Evolutionary conservation across 2,329 filamentous ascomycete species (phyloP).

Genomic region (Juglanconis sp.): DNA sequence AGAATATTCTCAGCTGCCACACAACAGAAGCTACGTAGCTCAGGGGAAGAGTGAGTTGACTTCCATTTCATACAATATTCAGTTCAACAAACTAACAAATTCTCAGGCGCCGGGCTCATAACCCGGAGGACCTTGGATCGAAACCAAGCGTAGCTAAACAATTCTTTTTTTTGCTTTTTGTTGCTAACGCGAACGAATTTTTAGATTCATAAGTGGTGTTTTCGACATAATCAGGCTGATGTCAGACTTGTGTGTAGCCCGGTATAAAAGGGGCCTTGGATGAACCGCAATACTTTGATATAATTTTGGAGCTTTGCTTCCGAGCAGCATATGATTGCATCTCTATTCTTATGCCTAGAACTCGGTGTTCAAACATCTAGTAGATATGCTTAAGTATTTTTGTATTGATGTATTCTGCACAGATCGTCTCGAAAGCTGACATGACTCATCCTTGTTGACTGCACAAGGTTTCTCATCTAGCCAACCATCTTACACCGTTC

Average conservation of each 20-base stretch:
- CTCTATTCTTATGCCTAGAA: no score
- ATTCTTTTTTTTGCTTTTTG: slow-evolving; percentile 1
- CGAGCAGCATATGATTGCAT: no score
- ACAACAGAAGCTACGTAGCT: slow-evolving; percentile 13
- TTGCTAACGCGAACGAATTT: no score
- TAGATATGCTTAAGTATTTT: not conserved
- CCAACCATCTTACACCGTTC: slow-evolving; percentile 5
- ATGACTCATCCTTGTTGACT: not conserved
- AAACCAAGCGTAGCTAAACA: slow-evolving; percentile 18
- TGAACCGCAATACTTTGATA: no score
- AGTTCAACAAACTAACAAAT: not conserved
- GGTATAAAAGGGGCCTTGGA: no score
- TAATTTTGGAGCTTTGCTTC: no score
- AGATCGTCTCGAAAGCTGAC: not conserved
- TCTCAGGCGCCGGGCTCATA: slow-evolving; percentile 19
- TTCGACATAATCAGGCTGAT: not conserved
- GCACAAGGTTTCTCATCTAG: not conserved
- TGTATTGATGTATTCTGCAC: not conserved
- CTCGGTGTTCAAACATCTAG: no score
- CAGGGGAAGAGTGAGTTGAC: slow-evolving; percentile 17
- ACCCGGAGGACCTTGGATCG: slow-evolving; percentile 20
- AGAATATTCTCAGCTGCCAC: not conserved
- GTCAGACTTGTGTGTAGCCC: no score
- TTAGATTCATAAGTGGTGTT: not conserved
- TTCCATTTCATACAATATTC: not conserved